Evolutionary conservation across 129 eudicot species (phyloP).

Genomic region (Ambrosia trifida): DNA sequence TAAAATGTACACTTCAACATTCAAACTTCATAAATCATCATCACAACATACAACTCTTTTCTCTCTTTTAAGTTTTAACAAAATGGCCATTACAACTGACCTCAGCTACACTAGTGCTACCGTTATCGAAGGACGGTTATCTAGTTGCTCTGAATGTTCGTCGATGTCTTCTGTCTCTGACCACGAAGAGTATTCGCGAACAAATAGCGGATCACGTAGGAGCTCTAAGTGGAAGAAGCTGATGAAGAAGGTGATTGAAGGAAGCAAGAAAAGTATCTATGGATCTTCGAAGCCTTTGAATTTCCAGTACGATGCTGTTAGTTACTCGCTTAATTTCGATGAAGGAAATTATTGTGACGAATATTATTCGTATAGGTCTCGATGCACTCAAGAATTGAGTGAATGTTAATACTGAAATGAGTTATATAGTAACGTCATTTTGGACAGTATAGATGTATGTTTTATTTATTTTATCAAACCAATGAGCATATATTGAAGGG

Average conservation of each 20-base stretch:
- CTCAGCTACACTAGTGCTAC: constrained; percentile 8
- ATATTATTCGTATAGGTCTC: not conserved
- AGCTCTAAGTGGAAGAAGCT: constrained; percentile 49
- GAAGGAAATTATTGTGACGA: constrained; percentile 18
- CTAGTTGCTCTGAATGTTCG: constrained; percentile 50
- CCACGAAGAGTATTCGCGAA: constrained; percentile 39
- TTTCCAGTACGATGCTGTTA: constrained; percentile 66
- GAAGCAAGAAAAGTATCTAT: constrained; percentile 50
- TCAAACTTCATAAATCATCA: not conserved
- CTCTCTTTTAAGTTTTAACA: not conserved
- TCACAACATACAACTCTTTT: not conserved
- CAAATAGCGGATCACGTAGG: not conserved
- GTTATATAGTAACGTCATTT: not conserved
- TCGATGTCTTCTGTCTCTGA: constrained; percentile 37
- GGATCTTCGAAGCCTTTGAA: constrained; percentile 45
- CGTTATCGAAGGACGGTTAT: not conserved
- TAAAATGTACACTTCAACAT: constrained; percentile 25
- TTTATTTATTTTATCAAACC: too few relatives aligned
- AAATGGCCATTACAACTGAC: constrained; percentile 27
- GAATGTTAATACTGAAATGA: not conserved
- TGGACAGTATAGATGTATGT: not conserved
- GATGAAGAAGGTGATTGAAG: constrained; percentile 50
- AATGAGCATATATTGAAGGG: too few relatives aligned
- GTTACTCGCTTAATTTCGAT: constrained; percentile 69
- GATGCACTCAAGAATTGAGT: not conserved